phyloP scores from a whole-genome alignment of 176 grass and related monocot species.

The Raddia guianensis region DNA sequence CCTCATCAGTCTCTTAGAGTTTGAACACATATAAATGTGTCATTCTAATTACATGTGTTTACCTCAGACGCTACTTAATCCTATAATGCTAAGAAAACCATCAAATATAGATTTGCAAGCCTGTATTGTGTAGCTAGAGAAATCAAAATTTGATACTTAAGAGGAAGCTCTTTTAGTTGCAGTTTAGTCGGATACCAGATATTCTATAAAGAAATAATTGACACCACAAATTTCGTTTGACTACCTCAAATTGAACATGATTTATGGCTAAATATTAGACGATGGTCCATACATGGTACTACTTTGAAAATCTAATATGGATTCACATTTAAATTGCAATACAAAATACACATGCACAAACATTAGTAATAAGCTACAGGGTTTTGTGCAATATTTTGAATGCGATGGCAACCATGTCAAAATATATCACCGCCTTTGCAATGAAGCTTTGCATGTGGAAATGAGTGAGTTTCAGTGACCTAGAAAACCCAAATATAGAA shows the following conservation, averaged over 20 bases:
- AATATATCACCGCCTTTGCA: neutral
- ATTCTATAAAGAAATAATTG: neutral
- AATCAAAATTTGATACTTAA: conserved; percentile 16
- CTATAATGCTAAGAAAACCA: neutral
- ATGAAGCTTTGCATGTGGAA: neutral
- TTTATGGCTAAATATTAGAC: conserved; percentile 8
- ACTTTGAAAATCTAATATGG: neutral
- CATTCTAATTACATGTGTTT: conserved; percentile 11
- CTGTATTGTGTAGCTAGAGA: neutral
- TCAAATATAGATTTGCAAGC: neutral
- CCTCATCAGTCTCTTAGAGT: neutral
- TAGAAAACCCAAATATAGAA: neutral
- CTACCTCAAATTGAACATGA: conserved; percentile 19
- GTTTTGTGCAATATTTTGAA: conserved; percentile 18
- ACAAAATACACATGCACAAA: conserved; percentile 2
- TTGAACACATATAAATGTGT: conserved; percentile 4
- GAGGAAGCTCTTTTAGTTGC: neutral
- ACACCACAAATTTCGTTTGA: neutral
- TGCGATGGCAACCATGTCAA: neutral
- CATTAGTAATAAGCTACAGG: neutral
- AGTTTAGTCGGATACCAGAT: conserved; percentile 3
- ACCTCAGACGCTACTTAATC: neutral
- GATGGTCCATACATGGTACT: neutral
- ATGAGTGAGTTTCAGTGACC: neutral
- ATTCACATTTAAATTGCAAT: conserved; percentile 2